Conservation (phyloP, 306 rosid genomes). For the Prinsepia uniflora region DNA sequence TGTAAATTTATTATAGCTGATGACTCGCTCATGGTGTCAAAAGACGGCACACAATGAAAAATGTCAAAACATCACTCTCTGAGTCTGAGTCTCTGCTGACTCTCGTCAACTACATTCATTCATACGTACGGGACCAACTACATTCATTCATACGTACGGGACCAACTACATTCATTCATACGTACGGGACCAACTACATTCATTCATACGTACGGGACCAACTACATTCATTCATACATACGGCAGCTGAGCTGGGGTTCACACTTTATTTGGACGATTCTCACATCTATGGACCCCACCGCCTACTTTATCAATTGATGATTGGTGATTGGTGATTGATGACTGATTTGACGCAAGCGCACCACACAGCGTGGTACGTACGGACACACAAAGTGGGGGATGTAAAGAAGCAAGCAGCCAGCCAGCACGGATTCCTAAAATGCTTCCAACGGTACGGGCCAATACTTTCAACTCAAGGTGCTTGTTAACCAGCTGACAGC, state of each 20-base stretch:
- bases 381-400: not conserved
- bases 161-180: not conserved
- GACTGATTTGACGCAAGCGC: slow-evolving; percentile 27
- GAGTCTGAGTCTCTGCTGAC: too few relatives aligned
- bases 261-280: not conserved
- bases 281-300: not conserved
- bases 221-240: not conserved
- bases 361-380: slow-evolving; percentile 20
- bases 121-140: not conserved
- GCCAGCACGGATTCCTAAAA: slow-evolving; percentile 28
- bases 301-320: not conserved
- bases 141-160: too few relatives aligned
- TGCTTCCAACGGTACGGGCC: slow-evolving; percentile 34
- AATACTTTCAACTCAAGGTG: not conserved
- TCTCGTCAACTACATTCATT: not conserved
- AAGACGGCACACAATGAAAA: not conserved
- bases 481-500: slow-evolving; percentile 13
- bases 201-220: too few relatives aligned
- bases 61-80: not conserved
- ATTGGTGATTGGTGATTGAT: slow-evolving; percentile 21
- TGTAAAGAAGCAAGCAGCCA: not conserved
- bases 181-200: too few relatives aligned
- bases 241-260: not conserved
- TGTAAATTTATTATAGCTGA: not conserved
- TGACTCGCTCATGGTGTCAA: not conserved